Conservation (phyloP, 441 rosid genomes). For the Brassica hybrid region DNA sequence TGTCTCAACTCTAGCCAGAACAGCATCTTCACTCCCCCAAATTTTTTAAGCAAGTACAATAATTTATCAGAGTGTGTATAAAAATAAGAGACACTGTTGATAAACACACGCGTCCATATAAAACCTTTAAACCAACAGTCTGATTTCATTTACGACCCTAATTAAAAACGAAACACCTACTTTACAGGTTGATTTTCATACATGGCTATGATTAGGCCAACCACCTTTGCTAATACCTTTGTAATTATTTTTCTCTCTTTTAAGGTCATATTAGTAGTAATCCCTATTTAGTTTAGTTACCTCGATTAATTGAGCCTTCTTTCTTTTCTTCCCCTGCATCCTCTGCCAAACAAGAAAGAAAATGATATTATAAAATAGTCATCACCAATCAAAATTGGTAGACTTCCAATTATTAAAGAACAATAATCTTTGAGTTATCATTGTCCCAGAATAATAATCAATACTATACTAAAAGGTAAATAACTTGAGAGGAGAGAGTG, state of each 20-base stretch:
- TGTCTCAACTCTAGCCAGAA: constrained; percentile 82
- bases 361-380: not conserved
- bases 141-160: not conserved
- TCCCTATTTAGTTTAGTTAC: constrained; percentile 17
- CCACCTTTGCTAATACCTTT: not conserved
- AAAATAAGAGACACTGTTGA: not conserved
- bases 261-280: not conserved
- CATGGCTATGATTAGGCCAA: constrained; percentile 1
- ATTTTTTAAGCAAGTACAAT: constrained; percentile 10
- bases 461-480: too few relatives aligned
- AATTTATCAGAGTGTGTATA: not conserved
- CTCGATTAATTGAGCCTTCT: constrained; percentile 38
- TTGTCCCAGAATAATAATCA: constrained; percentile 8
- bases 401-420: not conserved
- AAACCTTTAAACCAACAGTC: not conserved
- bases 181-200: not conserved
- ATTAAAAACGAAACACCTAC: not conserved
- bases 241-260: not conserved
- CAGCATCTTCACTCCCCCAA: constrained; percentile 57
- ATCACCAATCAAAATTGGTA: not conserved
- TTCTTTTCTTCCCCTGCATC: constrained; percentile 39
- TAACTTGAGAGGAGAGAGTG: too few relatives aligned
- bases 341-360: constrained; percentile 19
- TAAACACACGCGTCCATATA: constrained; percentile 11
- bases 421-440: not conserved